Percentiles rank a stretch among this genome's conserved stretches.
Conservation (phyloP, 176 grass and related monocot species). For the Oryza coarctata region DNA sequence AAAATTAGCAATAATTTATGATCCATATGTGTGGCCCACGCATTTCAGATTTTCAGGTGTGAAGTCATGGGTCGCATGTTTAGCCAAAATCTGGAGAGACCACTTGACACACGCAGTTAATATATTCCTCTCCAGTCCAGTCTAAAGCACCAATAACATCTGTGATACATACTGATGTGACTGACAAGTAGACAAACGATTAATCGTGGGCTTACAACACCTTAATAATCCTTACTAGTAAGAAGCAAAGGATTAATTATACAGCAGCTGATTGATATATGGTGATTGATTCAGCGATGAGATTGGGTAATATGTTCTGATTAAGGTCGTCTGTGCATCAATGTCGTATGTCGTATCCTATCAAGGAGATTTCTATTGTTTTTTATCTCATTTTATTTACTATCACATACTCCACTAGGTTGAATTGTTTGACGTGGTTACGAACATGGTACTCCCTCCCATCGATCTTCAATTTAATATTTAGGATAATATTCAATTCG, state of each 20-base stretch:
- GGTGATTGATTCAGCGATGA: background rate
- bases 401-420: too few species aligned
- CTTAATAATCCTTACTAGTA: background rate
- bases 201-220: background rate
- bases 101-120: slow-evolving; percentile 14
- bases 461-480: too few species aligned
- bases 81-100: slow-evolving; percentile 36
- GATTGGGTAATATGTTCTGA: background rate
- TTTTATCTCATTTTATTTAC: too few species aligned
- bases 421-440: too few species aligned
- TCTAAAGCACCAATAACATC: background rate
- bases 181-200: slow-evolving; percentile 17
- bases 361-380: too few species aligned
- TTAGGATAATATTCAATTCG: too few species aligned
- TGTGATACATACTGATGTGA: slow-evolving; percentile 29
- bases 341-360: background rate
- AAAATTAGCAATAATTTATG: slow-evolving; percentile 26
- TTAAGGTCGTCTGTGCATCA: background rate
- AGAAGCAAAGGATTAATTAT: background rate
- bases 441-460: too few species aligned
- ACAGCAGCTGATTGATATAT: slow-evolving; percentile 11
- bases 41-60: background rate
- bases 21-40: background rate
- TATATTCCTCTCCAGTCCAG: slow-evolving; percentile 10
- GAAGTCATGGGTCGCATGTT: slow-evolving; percentile 39